These are phyloP conservation scores for Truncatella angustata DNA, from an alignment of 2,329 filamentous ascomycete genomes.

Conservation along the genomic window DNA sequence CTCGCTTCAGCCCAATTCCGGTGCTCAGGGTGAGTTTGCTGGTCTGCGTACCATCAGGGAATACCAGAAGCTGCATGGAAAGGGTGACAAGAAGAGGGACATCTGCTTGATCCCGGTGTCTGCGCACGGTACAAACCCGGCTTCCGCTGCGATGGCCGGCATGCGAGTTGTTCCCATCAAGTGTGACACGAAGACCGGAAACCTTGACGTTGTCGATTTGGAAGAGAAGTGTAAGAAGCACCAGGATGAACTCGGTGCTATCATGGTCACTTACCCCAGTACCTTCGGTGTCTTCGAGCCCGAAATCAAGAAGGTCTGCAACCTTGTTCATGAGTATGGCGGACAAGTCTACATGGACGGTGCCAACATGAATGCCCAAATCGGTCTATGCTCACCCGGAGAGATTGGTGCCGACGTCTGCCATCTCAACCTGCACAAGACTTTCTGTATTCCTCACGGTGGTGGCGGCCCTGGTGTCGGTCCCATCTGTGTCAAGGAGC, in stretches of 20 bases:
- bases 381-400: slow-evolving; percentile 89
- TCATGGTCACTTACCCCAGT: slow-evolving; percentile 96
- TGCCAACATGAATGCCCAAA: slow-evolving; percentile 98
- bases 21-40: slow-evolving; percentile 92
- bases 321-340: slow-evolving; percentile 81
- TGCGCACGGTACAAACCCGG: slow-evolving; percentile 93
- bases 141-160: slow-evolving; percentile 91
- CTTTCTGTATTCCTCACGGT: slow-evolving; percentile 96
- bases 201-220: slow-evolving; percentile 83
- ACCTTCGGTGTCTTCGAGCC: slow-evolving; percentile 96
- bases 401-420: slow-evolving; percentile 96
- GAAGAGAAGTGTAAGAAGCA: slow-evolving; percentile 87
- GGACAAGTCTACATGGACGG: slow-evolving; percentile 99
- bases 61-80: slow-evolving; percentile 67
- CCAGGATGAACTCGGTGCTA: slow-evolving; percentile 79
- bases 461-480: slow-evolving; percentile 92
- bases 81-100: slow-evolving; percentile 70
- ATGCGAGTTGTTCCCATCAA: slow-evolving; percentile 94
- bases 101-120: slow-evolving; percentile 94
- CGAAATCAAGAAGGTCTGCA: slow-evolving; percentile 78
- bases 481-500: slow-evolving; percentile 85
- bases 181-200: slow-evolving; percentile 82
- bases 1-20: slow-evolving; percentile 92
- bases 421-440: slow-evolving; percentile 97
- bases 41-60: slow-evolving; percentile 85